phyloP scores from a whole-genome alignment of 2,329 filamentous ascomycete genomes.

The Trichocomaceae sp. region DNA sequence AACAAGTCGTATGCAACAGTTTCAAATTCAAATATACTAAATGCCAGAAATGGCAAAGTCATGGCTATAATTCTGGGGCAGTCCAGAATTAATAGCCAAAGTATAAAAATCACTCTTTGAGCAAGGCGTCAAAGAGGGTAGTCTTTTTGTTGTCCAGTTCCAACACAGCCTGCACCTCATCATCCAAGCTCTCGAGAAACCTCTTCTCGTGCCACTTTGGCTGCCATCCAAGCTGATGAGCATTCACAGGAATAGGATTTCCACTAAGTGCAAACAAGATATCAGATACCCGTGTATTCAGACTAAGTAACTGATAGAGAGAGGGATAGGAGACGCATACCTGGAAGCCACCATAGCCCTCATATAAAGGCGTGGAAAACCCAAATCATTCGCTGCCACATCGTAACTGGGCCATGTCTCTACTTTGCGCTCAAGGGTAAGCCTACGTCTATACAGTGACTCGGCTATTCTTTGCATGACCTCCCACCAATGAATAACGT shows the following conservation, averaged over 20 bases:
- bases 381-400: constrained; percentile 1
- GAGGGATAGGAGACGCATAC: not conserved
- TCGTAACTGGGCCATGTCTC: constrained; percentile 1
- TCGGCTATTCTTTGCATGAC: constrained; percentile 1
- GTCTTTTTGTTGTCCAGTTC: not conserved
- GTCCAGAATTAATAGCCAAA: too few relatives aligned
- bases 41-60: too few relatives aligned
- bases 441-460: not conserved
- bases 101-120: not conserved
- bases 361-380: not conserved
- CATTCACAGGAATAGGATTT: not conserved
- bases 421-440: not conserved
- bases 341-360: not conserved
- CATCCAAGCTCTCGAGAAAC: constrained; percentile 1
- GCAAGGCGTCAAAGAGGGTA: not conserved
- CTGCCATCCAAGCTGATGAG: not conserved
- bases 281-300: not conserved
- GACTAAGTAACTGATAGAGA: not conserved
- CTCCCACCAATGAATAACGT: not conserved
- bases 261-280: not conserved
- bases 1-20: too few relatives aligned
- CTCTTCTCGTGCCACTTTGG: not conserved
- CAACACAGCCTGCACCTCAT: constrained; percentile 2
- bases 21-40: too few relatives aligned
- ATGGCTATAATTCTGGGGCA: too few relatives aligned